Percentiles rank a stretch among this genome's conserved stretches.
phyloP scores from a whole-genome alignment of 2,329 filamentous ascomycete species.

The Fusarium pilosicola region DNA sequence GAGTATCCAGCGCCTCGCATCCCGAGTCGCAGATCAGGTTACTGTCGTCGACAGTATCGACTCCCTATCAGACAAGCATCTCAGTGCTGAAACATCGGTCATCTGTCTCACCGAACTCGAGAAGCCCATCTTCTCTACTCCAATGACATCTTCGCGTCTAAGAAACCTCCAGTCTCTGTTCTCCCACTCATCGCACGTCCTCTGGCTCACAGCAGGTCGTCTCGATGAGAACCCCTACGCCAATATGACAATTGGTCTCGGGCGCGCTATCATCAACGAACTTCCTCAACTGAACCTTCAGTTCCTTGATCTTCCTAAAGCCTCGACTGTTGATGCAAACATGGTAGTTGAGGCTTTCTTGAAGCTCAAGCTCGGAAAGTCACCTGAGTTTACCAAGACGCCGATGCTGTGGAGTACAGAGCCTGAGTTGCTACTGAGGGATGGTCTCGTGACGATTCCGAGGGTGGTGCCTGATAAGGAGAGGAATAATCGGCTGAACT shows the following conservation, averaged over 20 bases:
- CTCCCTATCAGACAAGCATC: not conserved
- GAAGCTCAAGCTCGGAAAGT: not conserved
- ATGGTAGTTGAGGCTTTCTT: not conserved
- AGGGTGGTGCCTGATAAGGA: not conserved
- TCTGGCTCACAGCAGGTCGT: not conserved
- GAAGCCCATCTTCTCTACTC: not conserved
- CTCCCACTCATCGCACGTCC: not conserved
- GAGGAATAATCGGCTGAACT: not conserved
- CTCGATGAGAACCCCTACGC: not conserved
- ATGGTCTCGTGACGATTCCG: not conserved
- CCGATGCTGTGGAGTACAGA: not conserved
- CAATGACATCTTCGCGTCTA: not conserved
- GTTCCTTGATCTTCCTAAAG: not conserved
- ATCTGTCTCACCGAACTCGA: not conserved
- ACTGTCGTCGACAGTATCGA: not conserved
- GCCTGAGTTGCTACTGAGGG: not conserved
- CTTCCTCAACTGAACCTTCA: not conserved
- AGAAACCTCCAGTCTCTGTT: not conserved
- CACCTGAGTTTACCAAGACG: not conserved
- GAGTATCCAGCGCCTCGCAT: not conserved
- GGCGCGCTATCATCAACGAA: not conserved
- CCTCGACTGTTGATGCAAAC: not conserved
- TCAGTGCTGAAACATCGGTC: not conserved
- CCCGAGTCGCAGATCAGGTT: not conserved
- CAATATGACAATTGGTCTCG: not conserved